Percentiles rank a stretch among this genome's conserved stretches.
phyloP scores from a whole-genome alignment of 116 monocot species.

The Thalassia testudinum region DNA sequence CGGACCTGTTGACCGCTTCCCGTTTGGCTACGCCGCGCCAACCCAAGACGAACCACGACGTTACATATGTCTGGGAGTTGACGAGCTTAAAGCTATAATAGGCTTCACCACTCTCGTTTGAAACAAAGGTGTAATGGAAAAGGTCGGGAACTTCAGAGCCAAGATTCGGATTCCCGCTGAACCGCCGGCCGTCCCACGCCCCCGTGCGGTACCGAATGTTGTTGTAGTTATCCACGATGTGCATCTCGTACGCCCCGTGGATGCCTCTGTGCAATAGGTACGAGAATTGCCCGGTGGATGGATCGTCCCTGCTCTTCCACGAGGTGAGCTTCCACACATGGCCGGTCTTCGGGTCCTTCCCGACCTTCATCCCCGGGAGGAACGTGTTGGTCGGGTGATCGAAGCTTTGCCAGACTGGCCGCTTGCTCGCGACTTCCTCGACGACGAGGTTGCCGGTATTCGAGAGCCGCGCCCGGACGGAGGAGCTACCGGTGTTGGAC shows the following conservation, averaged over 20 bases:
- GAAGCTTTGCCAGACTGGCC: neutral
- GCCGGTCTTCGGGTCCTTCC: neutral
- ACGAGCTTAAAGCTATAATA: neutral
- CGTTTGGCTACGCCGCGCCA: neutral
- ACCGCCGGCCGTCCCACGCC: neutral
- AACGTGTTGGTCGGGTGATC: neutral
- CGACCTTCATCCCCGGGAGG: conserved; percentile 1
- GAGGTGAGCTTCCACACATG: neutral
- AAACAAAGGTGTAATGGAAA: neutral
- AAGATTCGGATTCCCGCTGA: neutral
- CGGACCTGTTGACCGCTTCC: neutral
- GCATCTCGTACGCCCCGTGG: neutral
- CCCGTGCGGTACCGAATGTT: neutral
- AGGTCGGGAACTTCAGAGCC: neutral
- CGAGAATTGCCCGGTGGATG: neutral
- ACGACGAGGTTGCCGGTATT: neutral
- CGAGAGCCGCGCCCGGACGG: neutral
- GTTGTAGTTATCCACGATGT: neutral
- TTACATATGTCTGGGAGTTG: neutral
- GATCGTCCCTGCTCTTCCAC: neutral
- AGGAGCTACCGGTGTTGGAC: too few relatives aligned
- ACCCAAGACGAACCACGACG: too few relatives aligned
- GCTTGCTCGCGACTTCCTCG: neutral
- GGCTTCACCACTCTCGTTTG: neutral
- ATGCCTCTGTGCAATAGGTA: neutral